Conservation (phyloP, 352 stramenopile genomes). For the Globisporangium recalcitrans region DNA sequence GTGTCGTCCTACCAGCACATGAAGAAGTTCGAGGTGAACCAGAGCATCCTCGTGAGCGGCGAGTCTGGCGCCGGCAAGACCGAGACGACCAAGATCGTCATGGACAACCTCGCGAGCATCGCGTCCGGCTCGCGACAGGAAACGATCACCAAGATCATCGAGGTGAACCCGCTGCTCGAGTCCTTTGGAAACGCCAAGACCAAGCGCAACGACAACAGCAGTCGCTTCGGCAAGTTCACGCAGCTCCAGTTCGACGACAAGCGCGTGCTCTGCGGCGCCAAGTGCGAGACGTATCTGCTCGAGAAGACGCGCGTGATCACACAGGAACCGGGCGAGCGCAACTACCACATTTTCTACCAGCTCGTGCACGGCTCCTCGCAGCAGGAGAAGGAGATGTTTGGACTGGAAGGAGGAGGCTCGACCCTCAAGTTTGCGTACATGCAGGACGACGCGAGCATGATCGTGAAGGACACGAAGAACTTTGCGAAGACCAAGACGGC, state of each 20-base stretch:
- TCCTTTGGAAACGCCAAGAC: slow-evolving; percentile 98
- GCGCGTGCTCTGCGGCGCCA: slow-evolving; percentile 80
- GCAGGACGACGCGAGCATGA: slow-evolving; percentile 31
- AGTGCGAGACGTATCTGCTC: slow-evolving; percentile 94
- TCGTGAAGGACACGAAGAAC: slow-evolving; percentile 38
- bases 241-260: slow-evolving; percentile 89
- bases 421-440: slow-evolving; percentile 43
- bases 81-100: slow-evolving; percentile 91
- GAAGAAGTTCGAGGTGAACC: slow-evolving; percentile 48
- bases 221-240: slow-evolving; percentile 96
- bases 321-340: slow-evolving; percentile 88
- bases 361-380: slow-evolving; percentile 50
- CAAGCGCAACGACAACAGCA: slow-evolving; percentile 95
- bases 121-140: slow-evolving; percentile 26
- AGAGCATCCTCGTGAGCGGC: slow-evolving; percentile 84
- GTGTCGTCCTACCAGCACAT: slow-evolving; percentile 69
- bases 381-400: slow-evolving; percentile 35
- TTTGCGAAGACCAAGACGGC: slow-evolving; percentile 64
- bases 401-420: slow-evolving; percentile 25
- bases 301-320: slow-evolving; percentile 94
- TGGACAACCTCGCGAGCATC: slow-evolving; percentile 82
- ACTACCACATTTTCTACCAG: slow-evolving; percentile 97
- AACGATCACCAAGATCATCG: slow-evolving; percentile 91
- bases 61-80: slow-evolving; percentile 91
- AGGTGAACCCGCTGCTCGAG: slow-evolving; percentile 97